Base-by-base conservation (phyloP, 73 alveolate genomes). In the Uronychia setigera region DNA sequence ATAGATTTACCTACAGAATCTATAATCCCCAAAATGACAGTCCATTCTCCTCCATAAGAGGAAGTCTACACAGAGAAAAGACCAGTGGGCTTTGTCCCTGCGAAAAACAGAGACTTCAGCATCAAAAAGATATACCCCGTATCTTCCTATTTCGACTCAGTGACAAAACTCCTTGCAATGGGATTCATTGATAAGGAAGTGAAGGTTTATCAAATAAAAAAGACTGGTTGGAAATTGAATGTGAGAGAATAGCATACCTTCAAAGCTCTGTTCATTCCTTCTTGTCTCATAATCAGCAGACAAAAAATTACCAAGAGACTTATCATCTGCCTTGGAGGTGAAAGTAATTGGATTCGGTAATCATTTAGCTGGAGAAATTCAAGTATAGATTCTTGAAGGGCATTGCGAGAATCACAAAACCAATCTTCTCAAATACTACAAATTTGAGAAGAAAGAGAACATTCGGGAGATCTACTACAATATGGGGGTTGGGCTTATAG, bases 401-500 rank as follows among this genome's bases (percentile, higher is more conserved):
- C 67, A 46, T 11, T 5, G 67, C 19, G 30, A 57, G 29, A 81
- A 80, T 0, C 77, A 81, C 33, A 80, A 82, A 27, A 35, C 46
- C 34, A 13, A 32, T 28, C 1, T 26, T 76, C 27, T 31, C 5
- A 76, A 25, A 26, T 26, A 76, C 31, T 9, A 5, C 32, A 13
- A 32, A 31, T 25, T 26, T 29, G 67, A 46, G 67, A 46, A 46
- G 80, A 77, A 60, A 82, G 30, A 80, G 80, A 11, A n/a, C 76
- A 27, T 26, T 83, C 0, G 76, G 74, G 74, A 29, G 57, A 1
- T 31, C 35, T 9, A 60, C 74, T 80, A 78, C 74, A 33, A 78
- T 34, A 86, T 83, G 59, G 79, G 83, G 32, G 26, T 46, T 19
- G 92, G 92, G 32, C 67, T 86, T 13, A 33, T 86, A 1, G 35